phyloP scores from a whole-genome alignment of 139 green algal species.

The Gonium pectorale region DNA sequence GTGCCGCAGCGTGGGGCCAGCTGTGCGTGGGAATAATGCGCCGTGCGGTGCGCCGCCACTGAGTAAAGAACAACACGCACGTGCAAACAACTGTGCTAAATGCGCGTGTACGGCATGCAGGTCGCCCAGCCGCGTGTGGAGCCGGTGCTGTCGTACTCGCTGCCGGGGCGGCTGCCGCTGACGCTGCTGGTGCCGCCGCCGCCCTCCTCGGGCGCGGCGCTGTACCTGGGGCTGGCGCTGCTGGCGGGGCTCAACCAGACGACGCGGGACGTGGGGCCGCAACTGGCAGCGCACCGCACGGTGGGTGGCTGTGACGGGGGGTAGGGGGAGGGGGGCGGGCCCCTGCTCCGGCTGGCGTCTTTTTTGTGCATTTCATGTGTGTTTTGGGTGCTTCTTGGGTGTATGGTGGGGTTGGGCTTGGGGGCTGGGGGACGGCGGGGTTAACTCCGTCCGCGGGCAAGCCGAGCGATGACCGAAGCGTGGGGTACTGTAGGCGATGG shows the following conservation, averaged over 20 bases:
- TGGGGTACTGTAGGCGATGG: too few species aligned
- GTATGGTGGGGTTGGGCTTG: not conserved
- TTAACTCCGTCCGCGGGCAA: not conserved
- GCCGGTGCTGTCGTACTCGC: not conserved
- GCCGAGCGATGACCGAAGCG: too few species aligned
- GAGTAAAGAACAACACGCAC: not conserved
- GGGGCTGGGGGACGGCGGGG: not conserved
- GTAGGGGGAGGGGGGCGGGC: not conserved
- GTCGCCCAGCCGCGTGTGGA: not conserved
- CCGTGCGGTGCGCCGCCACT: not conserved
- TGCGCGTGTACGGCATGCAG: too few species aligned
- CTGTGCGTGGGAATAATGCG: not conserved
- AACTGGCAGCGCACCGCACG: conserved; percentile 11
- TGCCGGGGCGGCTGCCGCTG: not conserved
- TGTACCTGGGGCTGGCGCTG: conserved; percentile 48
- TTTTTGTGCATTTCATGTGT: not conserved
- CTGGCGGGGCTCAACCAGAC: conserved; percentile 37
- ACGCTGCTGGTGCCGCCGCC: conserved; percentile 24
- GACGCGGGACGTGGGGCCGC: not conserved
- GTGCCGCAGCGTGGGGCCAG: not conserved
- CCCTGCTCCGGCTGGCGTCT: too few species aligned
- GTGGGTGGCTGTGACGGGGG: not conserved
- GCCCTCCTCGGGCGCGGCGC: conserved; percentile 27
- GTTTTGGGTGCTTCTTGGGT: not conserved
- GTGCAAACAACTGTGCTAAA: too few species aligned